Conservation (phyloP, 2,329 filamentous ascomycete species). For the Xylaria sp. region DNA sequence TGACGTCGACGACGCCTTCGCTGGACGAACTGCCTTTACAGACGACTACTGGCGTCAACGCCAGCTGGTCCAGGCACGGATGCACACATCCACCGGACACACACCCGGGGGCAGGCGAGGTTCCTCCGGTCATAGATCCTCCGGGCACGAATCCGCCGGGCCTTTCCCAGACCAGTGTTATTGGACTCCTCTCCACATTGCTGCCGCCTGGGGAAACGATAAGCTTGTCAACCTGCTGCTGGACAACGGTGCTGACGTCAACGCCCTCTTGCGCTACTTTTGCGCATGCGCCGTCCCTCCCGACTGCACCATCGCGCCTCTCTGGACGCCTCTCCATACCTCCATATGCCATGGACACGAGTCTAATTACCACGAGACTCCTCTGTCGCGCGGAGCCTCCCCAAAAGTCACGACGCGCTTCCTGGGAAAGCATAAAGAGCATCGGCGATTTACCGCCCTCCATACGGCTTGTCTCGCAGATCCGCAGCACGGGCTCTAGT, state of each 20-base stretch:
- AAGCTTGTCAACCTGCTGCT: slow-evolving; percentile 40
- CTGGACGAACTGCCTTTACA: background rate
- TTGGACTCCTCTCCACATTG: slow-evolving; percentile 43
- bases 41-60: no score
- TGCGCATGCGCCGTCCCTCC: slow-evolving; percentile 36
- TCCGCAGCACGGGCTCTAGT: slow-evolving; percentile 31
- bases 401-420: slow-evolving; percentile 31
- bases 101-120: background rate
- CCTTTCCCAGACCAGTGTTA: slow-evolving; percentile 24
- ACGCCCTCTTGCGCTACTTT: slow-evolving; percentile 36
- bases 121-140: no score
- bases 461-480: slow-evolving; percentile 38
- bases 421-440: background rate
- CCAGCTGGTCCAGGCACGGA: no score
- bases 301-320: background rate
- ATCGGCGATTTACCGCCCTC: slow-evolving; percentile 37
- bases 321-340: slow-evolving; percentile 42
- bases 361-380: slow-evolving; percentile 36
- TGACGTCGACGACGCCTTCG: background rate
- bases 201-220: slow-evolving; percentile 38
- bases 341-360: slow-evolving; percentile 41
- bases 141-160: no score
- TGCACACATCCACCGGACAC: no score
- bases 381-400: slow-evolving; percentile 40
- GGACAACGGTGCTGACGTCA: slow-evolving; percentile 39